Evolutionary conservation across 768 basidiomycete genomes (phyloP).

Genomic region (Trametes maxima): DNA sequence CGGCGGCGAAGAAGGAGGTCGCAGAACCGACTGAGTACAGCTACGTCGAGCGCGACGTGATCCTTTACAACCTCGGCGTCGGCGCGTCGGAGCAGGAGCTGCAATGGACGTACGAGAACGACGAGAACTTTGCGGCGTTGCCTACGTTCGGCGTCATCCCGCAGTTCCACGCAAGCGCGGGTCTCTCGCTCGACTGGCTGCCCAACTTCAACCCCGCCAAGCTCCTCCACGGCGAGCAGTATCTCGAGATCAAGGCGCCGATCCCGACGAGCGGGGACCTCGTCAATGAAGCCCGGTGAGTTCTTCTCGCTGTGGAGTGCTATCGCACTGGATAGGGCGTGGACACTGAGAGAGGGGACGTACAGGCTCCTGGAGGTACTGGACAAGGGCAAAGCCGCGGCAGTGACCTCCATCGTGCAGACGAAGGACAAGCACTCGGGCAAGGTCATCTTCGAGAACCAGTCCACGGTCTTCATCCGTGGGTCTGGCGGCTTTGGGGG

Average conservation of each 20-base stretch:
- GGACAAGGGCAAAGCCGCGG: conserved; percentile 93
- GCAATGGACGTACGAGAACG: conserved; percentile 88
- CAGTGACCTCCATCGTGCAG: conserved; percentile 76
- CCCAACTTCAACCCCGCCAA: conserved; percentile 97
- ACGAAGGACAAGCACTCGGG: conserved; percentile 82
- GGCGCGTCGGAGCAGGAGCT: conserved; percentile 94
- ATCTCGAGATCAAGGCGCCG: conserved; percentile 80
- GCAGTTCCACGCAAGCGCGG: conserved; percentile 74
- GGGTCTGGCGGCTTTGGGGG: conserved; percentile 97
- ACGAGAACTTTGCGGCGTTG: conserved; percentile 82
- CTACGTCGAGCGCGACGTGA: conserved; percentile 89
- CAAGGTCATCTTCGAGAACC: conserved; percentile 86
- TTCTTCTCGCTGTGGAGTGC: conserved; percentile 4
- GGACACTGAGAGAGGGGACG: neutral
- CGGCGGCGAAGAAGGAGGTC: conserved; percentile 71
- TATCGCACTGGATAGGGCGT: neutral
- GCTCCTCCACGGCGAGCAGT: conserved; percentile 98
- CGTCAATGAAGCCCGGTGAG: conserved; percentile 70
- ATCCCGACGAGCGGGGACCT: conserved; percentile 86
- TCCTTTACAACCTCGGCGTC: conserved; percentile 93
- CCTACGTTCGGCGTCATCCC: conserved; percentile 97
- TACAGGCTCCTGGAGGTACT: conserved; percentile 74
- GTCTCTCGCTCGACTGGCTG: conserved; percentile 78
- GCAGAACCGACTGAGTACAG: conserved; percentile 60
- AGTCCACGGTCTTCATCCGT: conserved; percentile 88